phyloP scores from a whole-genome alignment of 305 asterid species.

The Euphrasia arctica region DNA sequence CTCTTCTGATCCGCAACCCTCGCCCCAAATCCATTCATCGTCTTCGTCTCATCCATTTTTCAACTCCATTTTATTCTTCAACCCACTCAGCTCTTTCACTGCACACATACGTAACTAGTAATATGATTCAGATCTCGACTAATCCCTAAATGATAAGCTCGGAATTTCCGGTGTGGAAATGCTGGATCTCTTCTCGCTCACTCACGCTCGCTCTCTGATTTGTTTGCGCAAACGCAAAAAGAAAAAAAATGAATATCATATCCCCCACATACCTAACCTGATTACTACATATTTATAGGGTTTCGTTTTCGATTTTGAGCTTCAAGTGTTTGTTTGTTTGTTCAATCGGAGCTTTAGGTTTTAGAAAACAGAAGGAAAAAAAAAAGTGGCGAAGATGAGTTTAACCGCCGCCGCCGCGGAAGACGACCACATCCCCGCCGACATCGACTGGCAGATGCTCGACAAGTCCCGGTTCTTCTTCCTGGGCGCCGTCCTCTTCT shows the following conservation, averaged over 20 bases:
- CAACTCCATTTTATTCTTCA: background rate
- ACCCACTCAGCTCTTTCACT: background rate
- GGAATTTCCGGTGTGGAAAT: slow-evolving; percentile 43
- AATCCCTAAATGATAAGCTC: slow-evolving; percentile 24
- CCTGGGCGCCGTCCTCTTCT: slow-evolving; percentile 91
- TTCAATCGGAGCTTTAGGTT: background rate
- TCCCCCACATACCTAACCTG: too few relatives aligned
- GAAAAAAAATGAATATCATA: background rate
- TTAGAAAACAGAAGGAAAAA: too few relatives aligned
- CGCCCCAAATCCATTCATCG: slow-evolving; percentile 30
- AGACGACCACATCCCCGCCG: slow-evolving; percentile 85
- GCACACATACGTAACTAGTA: background rate
- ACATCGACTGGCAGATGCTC: slow-evolving; percentile 92
- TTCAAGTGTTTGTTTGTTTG: slow-evolving; percentile 21
- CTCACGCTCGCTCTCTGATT: slow-evolving; percentile 60
- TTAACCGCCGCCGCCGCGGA: slow-evolving; percentile 65
- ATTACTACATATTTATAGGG: too few relatives aligned
- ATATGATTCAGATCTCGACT: slow-evolving; percentile 6
- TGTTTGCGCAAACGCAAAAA: slow-evolving; percentile 57
- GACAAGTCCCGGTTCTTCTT: slow-evolving; percentile 91
- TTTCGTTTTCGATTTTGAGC: slow-evolving; percentile 17
- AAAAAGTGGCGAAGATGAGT: slow-evolving; percentile 74
- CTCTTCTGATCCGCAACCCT: slow-evolving; percentile 40
- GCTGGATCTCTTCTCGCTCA: slow-evolving; percentile 50
- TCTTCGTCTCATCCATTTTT: too few relatives aligned